Conservation (phyloP, 2,329 filamentous ascomycete species). For the Escovopsis weberi region DNA sequence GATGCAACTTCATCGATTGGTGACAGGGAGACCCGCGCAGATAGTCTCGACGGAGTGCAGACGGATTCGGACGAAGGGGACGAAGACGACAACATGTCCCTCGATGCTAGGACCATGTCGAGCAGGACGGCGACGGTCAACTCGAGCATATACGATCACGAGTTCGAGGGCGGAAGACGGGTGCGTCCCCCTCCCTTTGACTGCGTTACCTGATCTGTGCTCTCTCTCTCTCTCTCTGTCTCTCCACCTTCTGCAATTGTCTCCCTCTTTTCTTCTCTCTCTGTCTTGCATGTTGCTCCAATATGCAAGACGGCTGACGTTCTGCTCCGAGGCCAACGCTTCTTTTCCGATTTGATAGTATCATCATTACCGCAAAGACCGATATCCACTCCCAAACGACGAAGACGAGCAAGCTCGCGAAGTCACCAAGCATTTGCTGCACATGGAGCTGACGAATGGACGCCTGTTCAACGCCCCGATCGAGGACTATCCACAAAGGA, state of each 20-base stretch:
- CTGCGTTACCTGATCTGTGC: too few relatives aligned
- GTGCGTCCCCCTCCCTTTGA: neutral
- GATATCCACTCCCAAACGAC: constrained; percentile 26
- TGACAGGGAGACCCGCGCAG: too few relatives aligned
- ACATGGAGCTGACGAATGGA: constrained; percentile 19
- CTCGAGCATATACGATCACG: constrained; percentile 6
- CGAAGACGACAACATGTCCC: constrained; percentile 1
- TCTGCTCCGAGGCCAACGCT: too few relatives aligned
- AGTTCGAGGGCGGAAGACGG: constrained; percentile 5
- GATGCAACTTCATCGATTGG: too few relatives aligned
- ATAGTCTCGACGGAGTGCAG: too few relatives aligned
- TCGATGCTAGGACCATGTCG: neutral
- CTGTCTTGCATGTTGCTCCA: too few relatives aligned
- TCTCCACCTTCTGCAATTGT: neutral
- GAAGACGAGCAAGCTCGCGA: constrained; percentile 24
- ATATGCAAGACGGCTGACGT: too few relatives aligned
- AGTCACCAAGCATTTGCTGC: constrained; percentile 26
- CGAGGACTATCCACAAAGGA: constrained; percentile 16
- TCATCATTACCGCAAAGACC: constrained; percentile 19
- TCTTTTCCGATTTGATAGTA: constrained; percentile 10
- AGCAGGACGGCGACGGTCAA: constrained; percentile 1
- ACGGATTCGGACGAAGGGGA: constrained; percentile 1
- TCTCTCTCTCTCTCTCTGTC: neutral
- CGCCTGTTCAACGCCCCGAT: constrained; percentile 28
- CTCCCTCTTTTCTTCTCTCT: too few relatives aligned